A percentile compares a stretch with the other conserved stretches of the same genome.
Conservation (phyloP, 2,329 filamentous ascomycete species). For the Setomelanomma holmii region DNA sequence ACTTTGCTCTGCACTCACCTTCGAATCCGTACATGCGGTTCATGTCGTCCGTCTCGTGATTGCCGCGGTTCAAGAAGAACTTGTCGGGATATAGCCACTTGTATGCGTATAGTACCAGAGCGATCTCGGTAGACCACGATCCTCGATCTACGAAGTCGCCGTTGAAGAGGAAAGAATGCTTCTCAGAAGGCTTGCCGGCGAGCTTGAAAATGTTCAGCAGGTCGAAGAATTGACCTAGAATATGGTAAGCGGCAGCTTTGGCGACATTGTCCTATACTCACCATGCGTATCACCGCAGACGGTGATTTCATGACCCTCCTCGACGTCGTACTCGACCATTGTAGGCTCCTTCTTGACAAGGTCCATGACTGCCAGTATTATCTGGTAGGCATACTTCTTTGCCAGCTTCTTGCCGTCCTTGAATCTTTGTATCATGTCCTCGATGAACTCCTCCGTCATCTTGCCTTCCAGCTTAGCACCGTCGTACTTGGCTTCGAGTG, state of each 20-base stretch:
- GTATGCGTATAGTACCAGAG: constrained; percentile 90
- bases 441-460: constrained; percentile 97
- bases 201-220: constrained; percentile 94
- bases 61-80: constrained; percentile 96
- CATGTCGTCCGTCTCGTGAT: constrained; percentile 99
- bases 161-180: constrained; percentile 96
- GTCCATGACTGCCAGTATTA: constrained; percentile 87
- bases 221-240: constrained; percentile 93
- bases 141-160: constrained; percentile 98
- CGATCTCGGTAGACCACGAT: constrained; percentile 98
- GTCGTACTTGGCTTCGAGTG: constrained; percentile 84
- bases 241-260: constrained; percentile 19
- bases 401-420: constrained; percentile 88
- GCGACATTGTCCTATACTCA: constrained; percentile 49
- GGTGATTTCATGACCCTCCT: constrained; percentile 79
- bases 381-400: constrained; percentile 97
- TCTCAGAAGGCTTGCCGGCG: constrained; percentile 83
- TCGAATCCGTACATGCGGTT: constrained; percentile 98
- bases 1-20: constrained; percentile 97
- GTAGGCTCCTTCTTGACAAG: constrained; percentile 92
- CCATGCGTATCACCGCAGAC: constrained; percentile 98
- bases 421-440: constrained; percentile 96
- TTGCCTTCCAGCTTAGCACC: constrained; percentile 76
- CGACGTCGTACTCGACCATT: constrained; percentile 92
- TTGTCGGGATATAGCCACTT: constrained; percentile 89